Percentiles rank a stretch among this genome's conserved stretches.
These are phyloP conservation scores for Pseudohalonectria lignicola DNA, from an alignment of 2,329 filamentous ascomycete species.

Conservation along the genomic window DNA sequence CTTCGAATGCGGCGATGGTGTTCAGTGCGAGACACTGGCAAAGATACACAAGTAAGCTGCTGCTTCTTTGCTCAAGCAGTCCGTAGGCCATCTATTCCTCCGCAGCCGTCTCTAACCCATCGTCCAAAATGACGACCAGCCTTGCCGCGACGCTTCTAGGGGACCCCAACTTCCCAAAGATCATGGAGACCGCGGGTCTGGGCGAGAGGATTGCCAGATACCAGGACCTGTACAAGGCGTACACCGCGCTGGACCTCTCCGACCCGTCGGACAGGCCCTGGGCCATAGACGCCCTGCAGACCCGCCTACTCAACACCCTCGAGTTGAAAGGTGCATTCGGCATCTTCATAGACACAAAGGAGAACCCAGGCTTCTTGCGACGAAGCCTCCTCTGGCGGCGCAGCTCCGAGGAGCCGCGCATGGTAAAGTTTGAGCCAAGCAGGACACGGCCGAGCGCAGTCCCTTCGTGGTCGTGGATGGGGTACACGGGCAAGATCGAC, in stretches of 20 bases:
- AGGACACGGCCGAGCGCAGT: too few species aligned
- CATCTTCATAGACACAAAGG: constrained; percentile 13
- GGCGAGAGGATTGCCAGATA: constrained; percentile 10
- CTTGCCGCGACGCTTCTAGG: constrained; percentile 12
- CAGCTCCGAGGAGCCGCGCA: neutral
- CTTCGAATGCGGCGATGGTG: constrained; percentile 24
- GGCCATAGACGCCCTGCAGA: constrained; percentile 19
- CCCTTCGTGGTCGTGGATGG: constrained; percentile 24
- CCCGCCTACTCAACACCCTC: constrained; percentile 12
- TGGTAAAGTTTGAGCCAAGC: neutral
- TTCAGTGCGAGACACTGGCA: constrained; percentile 21
- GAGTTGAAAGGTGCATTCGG: constrained; percentile 15
- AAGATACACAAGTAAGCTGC: constrained; percentile 19
- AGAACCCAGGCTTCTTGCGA: constrained; percentile 8
- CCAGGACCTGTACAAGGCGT: constrained; percentile 15
- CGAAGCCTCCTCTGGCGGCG: constrained; percentile 16
- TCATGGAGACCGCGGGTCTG: constrained; percentile 1
- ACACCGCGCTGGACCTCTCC: constrained; percentile 15
- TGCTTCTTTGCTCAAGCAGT: neutral
- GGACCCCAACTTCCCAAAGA: constrained; percentile 15
- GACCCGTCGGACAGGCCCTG: constrained; percentile 13
- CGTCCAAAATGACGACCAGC: too few species aligned
- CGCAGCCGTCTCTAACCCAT: too few species aligned
- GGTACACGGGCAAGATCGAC: constrained; percentile 17
- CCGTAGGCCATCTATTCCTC: neutral